Evolutionary conservation across 2,329 filamentous ascomycete genomes (phyloP), one percentile per base, ranked within the genome.

Genomic region (Aspergillus fischeri): DNA sequence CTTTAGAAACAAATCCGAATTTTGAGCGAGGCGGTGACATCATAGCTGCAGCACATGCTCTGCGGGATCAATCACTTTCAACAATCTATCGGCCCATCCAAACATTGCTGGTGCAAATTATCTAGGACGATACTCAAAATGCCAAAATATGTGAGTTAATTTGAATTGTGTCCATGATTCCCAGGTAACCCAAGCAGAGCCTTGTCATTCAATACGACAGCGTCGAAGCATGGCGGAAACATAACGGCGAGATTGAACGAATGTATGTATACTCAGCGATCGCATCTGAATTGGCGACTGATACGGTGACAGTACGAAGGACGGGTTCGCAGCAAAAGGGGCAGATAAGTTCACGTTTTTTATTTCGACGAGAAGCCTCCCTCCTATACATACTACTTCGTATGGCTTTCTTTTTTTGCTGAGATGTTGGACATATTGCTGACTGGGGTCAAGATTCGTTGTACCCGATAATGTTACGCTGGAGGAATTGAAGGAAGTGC

Each of bases 351-450:
- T 56, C 11, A 53, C 59, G 1, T 42, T 57, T 24, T 64, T 62
- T 29, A 56, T 62, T 27, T 61, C 62, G 4, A 64, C 58, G 38
- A 25, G 51, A 44, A 64, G 58, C 28, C 32, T 62, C 9, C 62
- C 60, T 8, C 62, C 62, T 2, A 50, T 56, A n/a, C 62, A 64
- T 53, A 55, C 54, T 5, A 62, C 58, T 1, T 60, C 54, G 62
- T 64, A 56, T 20, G 61, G 24, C 8, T 53, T 17, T 42, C 17
- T 35, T 17, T 35, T 14, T 10, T 17, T 11, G 49, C 17, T 11
- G 2, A 5, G 9, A 11, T 17, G 29, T 48, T 27, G 28, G 25
- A 38, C 14, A 11, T 24, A 14, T 47, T 47, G 25, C 21, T 48
- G 25, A 47, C 27, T 8, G 52, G 11, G 10, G 14, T 17, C 14